Percentiles rank a stretch among this genome's conserved stretches.
Evolutionary conservation across 352 stramenopile genomes (phyloP).

Genomic region (Saprolegnia parasitica): DNA sequence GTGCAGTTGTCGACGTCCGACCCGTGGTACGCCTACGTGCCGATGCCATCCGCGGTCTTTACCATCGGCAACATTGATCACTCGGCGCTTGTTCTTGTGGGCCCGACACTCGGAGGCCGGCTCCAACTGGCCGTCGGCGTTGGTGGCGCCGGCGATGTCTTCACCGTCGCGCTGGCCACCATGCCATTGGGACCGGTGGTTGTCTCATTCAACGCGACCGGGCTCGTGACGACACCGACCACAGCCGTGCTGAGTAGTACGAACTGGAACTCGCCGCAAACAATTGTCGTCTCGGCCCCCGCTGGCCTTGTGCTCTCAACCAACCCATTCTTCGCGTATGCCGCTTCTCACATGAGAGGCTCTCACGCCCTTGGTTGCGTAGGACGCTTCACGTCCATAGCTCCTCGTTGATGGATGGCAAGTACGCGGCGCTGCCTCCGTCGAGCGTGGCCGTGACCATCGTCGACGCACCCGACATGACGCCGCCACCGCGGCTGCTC

Average conservation of each 20-base stretch:
- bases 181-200: conserved; percentile 43
- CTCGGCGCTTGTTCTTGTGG: conserved; percentile 42
- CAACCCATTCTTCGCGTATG: too few species aligned
- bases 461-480: conserved; percentile 56
- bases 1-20: conserved; percentile 38
- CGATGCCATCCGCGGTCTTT: conserved; percentile 33
- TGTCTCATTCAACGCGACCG: conserved; percentile 36
- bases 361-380: conserved; percentile 28
- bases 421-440: conserved; percentile 37
- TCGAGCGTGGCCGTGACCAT: conserved; percentile 42
- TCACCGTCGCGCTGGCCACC: conserved; percentile 44
- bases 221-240: conserved; percentile 41
- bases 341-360: conserved; percentile 16
- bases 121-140: conserved; percentile 49
- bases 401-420: conserved; percentile 34
- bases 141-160: conserved; percentile 39
- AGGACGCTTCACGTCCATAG: conserved; percentile 33
- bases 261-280: conserved; percentile 50
- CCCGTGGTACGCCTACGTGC: conserved; percentile 34
- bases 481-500: conserved; percentile 48
- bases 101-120: conserved; percentile 37
- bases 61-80: conserved; percentile 52
- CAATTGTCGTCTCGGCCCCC: conserved; percentile 41
- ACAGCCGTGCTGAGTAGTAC: conserved; percentile 37
- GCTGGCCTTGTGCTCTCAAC: conserved; percentile 46